Conservation (phyloP, 1,139 yeast species). For the Geotrichum candidum region DNA sequence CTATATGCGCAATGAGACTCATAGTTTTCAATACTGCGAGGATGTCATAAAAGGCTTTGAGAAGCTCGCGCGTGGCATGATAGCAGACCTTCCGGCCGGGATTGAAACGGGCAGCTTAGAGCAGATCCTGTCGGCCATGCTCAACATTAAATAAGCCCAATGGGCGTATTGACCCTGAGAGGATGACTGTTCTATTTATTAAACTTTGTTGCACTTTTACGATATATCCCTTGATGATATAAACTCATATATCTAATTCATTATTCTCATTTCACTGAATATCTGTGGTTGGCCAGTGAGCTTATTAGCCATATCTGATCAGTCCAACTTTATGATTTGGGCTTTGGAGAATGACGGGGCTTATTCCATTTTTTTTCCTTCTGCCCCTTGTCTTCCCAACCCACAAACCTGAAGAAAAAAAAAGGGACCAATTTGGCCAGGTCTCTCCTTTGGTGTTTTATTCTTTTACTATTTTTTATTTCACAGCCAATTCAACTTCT, state of each 20-base stretch:
- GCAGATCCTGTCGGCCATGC: conserved; percentile 6
- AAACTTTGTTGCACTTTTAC: not conserved
- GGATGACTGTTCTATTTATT: not conserved
- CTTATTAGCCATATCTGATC: too few relatives aligned
- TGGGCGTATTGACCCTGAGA: not conserved
- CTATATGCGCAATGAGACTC: conserved; percentile 39
- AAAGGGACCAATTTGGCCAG: not conserved
- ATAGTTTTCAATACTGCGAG: conserved; percentile 41
- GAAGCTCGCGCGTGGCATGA: conserved; percentile 20
- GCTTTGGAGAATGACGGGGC: not conserved
- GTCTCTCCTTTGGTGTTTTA: not conserved
- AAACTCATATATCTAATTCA: not conserved
- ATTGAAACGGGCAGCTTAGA: conserved; percentile 1
- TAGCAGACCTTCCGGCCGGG: conserved; percentile 16
- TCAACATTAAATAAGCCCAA: conserved; percentile 6
- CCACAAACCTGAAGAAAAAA: not conserved
- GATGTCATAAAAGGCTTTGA: conserved; percentile 22
- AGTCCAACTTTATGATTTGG: not conserved
- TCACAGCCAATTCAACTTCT: not conserved
- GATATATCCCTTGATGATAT: not conserved
- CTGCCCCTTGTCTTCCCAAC: not conserved
- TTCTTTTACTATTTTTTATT: not conserved
- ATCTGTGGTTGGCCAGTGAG: too few relatives aligned
- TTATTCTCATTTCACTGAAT: too few relatives aligned
- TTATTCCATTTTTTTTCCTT: not conserved